These are phyloP conservation scores for Bothriochloa decipiens DNA, from an alignment of 176 grass and related monocot genomes.

Conservation along the genomic window DNA sequence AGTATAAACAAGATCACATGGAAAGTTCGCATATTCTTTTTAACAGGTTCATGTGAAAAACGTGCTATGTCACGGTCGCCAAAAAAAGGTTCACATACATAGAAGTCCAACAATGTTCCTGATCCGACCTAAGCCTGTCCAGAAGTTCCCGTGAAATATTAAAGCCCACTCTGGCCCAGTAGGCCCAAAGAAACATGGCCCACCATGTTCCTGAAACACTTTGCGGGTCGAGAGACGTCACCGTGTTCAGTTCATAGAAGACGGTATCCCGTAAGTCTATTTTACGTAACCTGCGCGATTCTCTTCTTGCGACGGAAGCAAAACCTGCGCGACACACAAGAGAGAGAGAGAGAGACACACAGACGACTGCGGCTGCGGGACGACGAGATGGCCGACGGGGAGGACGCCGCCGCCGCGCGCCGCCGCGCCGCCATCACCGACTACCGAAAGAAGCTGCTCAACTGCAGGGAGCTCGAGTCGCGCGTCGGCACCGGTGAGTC, in stretches of 20 bases:
- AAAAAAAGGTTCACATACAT: background rate
- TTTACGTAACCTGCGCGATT: background rate
- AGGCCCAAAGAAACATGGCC: background rate
- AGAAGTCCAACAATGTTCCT: background rate
- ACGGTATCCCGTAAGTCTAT: background rate
- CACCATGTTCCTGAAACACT: background rate
- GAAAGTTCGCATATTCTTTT: no score
- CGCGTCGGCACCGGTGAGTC: conserved; percentile 72
- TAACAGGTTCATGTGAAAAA: no score
- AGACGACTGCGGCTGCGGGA: background rate
- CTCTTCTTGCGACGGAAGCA: no score
- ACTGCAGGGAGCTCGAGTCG: conserved; percentile 87
- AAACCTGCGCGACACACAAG: no score
- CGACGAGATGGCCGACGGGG: conserved; percentile 64
- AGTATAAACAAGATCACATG: no score
- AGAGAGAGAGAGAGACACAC: background rate
- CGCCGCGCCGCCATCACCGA: conserved; percentile 54
- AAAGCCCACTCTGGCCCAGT: background rate
- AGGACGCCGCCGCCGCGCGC: conserved; percentile 59
- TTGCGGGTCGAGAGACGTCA: background rate
- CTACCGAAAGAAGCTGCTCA: conserved; percentile 94
- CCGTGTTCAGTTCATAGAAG: background rate
- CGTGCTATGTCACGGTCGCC: no score
- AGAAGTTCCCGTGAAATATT: background rate
- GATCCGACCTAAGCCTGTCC: no score